Base-by-base conservation (phyloP, 345 rosid genomes). In the Lepidium didymum region DNA sequence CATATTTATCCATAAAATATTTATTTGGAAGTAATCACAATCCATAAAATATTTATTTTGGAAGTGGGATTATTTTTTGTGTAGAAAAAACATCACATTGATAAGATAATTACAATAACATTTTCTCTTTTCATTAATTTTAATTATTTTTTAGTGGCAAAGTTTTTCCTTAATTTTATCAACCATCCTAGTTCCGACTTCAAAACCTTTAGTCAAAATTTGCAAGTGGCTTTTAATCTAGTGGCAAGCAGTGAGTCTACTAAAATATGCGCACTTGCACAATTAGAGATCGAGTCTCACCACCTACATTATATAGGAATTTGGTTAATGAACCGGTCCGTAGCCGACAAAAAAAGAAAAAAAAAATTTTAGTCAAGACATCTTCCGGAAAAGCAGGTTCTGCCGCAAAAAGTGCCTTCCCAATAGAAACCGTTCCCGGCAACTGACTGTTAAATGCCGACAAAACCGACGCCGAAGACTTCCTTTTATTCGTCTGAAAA, bases 321-420 rank as follows among this genome's bases (percentile, higher is more conserved):
- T n/a, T n/a, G n/a, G n/a, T n/a, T n/a, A n/a, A n/a, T n/a, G n/a
- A n/a, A n/a, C n/a, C n/a, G n/a, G n/a, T n/a, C n/a, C n/a, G n/a
- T n/a, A n/a, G n/a, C n/a, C n/a, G n/a, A n/a, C n/a, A n/a, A n/a
- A n/a, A n/a, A n/a, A n/a, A n/a, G n/a, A n/a, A n/a, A n/a, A n/a
- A n/a, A n/a, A 85, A 87, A 31, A 88, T 80, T 72, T 79, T 85
- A 2, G 86, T 75, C 82, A 87, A 67, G 23, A 87, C 90, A 63
- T 77, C 46, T 41, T 87, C 84, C 0, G 88, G 92, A 70, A 87
- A 78, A 0, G 82, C 54, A 1, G 92, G 88, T 1, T 81, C 82
- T 0, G 85, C 65, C 2, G 78, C 25, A 31, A 85, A 85, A 73
- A 85, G 67, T 0, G 85, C 36, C 3, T 37, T 27, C 2, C 85